Conservation (phyloP, 345 rosid species). For the Sisymbrium irio region DNA sequence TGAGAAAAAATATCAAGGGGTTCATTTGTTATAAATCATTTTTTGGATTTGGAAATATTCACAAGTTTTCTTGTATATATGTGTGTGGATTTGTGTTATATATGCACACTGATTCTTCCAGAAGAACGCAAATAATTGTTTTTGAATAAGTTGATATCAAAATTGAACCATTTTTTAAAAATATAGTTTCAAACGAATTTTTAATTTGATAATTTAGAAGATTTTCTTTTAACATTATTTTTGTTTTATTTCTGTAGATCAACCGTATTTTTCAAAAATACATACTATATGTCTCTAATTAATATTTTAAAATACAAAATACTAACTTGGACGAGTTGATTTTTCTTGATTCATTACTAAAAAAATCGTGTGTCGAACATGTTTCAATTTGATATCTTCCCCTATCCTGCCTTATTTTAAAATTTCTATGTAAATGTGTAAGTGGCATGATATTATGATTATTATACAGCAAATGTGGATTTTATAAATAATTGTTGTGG, state of each 20-base stretch:
- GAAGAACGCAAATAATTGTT: no score
- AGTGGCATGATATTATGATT: not conserved
- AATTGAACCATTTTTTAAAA: no score
- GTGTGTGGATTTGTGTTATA: no score
- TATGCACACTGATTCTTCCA: no score
- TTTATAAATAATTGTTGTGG: not conserved
- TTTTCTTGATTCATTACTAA: not conserved
- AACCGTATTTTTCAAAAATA: not conserved
- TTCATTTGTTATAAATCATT: no score
- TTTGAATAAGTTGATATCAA: no score
- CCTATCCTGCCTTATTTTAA: not conserved
- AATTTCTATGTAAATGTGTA: not conserved
- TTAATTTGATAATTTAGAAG: not conserved
- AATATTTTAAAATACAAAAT: not conserved
- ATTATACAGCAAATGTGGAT: not conserved
- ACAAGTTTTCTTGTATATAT: no score
- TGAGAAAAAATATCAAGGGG: no score
- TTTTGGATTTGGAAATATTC: no score
- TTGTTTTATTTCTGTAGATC: not conserved
- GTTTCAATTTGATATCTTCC: not conserved
- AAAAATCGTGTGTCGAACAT: not conserved
- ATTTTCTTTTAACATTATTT: not conserved
- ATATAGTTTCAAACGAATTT: no score
- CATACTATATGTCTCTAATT: not conserved
- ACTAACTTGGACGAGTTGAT: not conserved